A percentile compares a stretch with the other conserved stretches of the same genome.
Evolutionary conservation across 768 basidiomycete species (phyloP).

Genomic region (Tulasnella sp.): DNA sequence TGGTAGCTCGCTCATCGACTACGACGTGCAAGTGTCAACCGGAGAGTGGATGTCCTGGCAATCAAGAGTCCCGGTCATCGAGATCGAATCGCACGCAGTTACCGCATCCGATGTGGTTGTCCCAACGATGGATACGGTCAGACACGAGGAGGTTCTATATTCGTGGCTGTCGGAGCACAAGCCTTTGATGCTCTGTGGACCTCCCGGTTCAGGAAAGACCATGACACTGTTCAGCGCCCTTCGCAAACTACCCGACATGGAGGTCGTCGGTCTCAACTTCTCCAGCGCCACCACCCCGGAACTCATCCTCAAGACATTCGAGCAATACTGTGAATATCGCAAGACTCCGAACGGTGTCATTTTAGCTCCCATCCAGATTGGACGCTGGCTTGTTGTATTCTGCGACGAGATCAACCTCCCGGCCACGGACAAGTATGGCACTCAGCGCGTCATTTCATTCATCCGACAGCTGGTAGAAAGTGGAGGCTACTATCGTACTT

Average conservation of each 20-base stretch:
- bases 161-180: constrained; percentile 99
- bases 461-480: constrained; percentile 93
- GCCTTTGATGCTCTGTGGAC: constrained; percentile 95
- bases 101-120: constrained; percentile 96
- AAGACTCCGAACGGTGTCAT: constrained; percentile 99
- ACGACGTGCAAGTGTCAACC: constrained; percentile 79
- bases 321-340: constrained; percentile 98
- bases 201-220: constrained; percentile 99
- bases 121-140: constrained; percentile 96
- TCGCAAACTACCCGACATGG: constrained; percentile 96
- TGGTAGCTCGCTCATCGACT: constrained; percentile 88
- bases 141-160: constrained; percentile 97
- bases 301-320: constrained; percentile 97
- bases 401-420: constrained; percentile 99
- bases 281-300: constrained; percentile 98
- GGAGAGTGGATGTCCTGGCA: constrained; percentile 94
- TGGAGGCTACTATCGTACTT: constrained; percentile 90
- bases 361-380: constrained; percentile 88
- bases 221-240: constrained; percentile 99
- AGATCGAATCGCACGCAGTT: constrained; percentile 94
- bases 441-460: constrained; percentile 97
- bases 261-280: constrained; percentile 98
- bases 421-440: constrained; percentile 95
- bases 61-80: constrained; percentile 84
- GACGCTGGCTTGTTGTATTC: constrained; percentile 98